A percentile compares a stretch with the other conserved stretches of the same genome.
Conservation (phyloP, 2,329 filamentous ascomycete species). For the Talaromyces funiculosus region DNA sequence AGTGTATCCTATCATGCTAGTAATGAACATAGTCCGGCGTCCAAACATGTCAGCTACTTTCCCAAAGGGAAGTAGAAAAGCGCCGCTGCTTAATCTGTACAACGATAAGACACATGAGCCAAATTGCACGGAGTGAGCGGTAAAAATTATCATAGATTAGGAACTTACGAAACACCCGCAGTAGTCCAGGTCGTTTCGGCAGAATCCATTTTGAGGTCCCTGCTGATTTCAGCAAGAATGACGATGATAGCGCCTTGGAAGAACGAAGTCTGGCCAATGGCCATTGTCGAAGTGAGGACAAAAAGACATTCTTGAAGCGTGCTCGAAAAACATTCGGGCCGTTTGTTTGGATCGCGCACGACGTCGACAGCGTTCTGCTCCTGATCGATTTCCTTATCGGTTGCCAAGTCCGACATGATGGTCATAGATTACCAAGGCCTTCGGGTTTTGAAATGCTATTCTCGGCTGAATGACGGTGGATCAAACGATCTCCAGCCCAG, state of each 20-base stretch:
- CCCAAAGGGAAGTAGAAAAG: constrained; percentile 62
- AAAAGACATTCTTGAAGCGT: constrained; percentile 61
- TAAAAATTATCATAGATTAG: not conserved
- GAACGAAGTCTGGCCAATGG: constrained; percentile 59
- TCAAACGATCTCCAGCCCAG: not conserved
- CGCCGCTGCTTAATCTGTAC: constrained; percentile 54
- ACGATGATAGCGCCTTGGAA: constrained; percentile 56
- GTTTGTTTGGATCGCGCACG: constrained; percentile 5
- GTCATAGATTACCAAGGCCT: not conserved
- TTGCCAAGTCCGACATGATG: not conserved
- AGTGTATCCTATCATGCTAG: constrained; percentile 55
- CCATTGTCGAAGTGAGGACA: constrained; percentile 61
- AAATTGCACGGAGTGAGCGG: not conserved
- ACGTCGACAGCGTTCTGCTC: constrained; percentile 1
- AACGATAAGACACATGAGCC: not conserved
- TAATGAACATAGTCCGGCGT: constrained; percentile 56
- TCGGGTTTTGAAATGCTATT: not conserved
- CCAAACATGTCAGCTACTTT: constrained; percentile 62
- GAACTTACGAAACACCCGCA: constrained; percentile 52
- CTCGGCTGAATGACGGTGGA: not conserved
- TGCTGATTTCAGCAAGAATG: constrained; percentile 56
- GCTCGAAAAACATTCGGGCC: constrained; percentile 51
- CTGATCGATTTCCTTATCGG: not conserved
- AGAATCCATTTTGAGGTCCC: constrained; percentile 57
- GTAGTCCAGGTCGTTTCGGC: constrained; percentile 64